These are phyloP conservation scores for Debaryomyces subglobosus DNA, from an alignment of 1,139 yeast genomes.

Conservation along the genomic window DNA sequence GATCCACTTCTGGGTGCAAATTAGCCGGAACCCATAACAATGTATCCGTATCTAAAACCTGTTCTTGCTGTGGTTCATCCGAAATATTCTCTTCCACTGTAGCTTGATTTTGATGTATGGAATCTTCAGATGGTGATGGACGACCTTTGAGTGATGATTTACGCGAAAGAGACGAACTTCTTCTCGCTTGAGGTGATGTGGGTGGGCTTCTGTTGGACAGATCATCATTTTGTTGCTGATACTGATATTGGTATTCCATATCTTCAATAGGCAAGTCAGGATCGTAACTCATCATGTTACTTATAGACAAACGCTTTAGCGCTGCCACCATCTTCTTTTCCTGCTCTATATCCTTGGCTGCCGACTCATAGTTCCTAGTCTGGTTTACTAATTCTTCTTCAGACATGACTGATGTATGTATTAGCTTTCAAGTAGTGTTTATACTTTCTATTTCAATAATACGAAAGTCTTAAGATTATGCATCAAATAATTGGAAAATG, in stretches of 20 bases:
- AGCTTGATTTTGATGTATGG: not conserved
- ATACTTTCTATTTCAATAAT: not conserved
- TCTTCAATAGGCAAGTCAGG: constrained; percentile 58
- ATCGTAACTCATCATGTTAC: constrained; percentile 57
- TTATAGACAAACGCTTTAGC: constrained; percentile 57
- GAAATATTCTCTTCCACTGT: not conserved
- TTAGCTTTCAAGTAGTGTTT: not conserved
- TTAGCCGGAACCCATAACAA: constrained; percentile 94
- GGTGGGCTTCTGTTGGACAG: constrained; percentile 5
- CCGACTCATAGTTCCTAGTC: constrained; percentile 33
- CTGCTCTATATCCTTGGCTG: constrained; percentile 54
- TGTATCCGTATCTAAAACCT: constrained; percentile 29
- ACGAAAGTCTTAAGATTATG: not conserved
- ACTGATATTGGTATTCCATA: constrained; percentile 32
- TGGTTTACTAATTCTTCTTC: constrained; percentile 5
- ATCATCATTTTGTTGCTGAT: constrained; percentile 23
- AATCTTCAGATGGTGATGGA: constrained; percentile 3
- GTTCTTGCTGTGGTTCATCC: constrained; percentile 19
- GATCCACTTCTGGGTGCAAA: constrained; percentile 90
- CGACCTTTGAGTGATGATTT: not conserved
- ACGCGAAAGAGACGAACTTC: constrained; percentile 5
- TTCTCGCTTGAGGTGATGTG: constrained; percentile 4
- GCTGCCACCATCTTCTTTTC: constrained; percentile 64
- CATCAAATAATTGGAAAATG: not conserved
- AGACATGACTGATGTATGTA: not conserved